A percentile compares a stretch with the other conserved stretches of the same genome.
phyloP scores from a whole-genome alignment of 345 rosid species.

The Corchorus capsularis region DNA sequence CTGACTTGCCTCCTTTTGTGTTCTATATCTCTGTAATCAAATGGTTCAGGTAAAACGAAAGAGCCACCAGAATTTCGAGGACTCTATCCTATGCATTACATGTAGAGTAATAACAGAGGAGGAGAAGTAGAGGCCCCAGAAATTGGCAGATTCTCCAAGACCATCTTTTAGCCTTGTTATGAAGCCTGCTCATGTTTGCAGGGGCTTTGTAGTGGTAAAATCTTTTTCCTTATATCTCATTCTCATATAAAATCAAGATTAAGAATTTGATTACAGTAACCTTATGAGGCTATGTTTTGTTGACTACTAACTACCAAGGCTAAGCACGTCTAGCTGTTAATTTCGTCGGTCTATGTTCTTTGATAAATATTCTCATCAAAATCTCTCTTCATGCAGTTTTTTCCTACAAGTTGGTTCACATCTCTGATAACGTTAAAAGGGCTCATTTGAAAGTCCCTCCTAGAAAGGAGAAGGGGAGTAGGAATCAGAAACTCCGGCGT shows the following conservation, averaged over 20 bases:
- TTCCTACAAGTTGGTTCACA: not conserved
- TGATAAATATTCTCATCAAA: not conserved
- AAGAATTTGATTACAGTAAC: not conserved
- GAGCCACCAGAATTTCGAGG: not conserved
- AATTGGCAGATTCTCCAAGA: not conserved
- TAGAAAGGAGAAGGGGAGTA: not conserved
- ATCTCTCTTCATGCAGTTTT: not conserved
- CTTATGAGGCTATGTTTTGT: not conserved
- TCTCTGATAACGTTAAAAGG: not conserved
- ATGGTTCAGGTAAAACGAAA: not conserved
- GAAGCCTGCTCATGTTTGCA: constrained; percentile 1
- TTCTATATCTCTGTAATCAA: not conserved
- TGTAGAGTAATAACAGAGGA: not conserved
- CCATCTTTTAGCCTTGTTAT: not conserved
- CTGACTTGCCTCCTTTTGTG: not conserved
- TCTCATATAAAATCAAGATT: not conserved
- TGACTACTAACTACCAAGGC: no score
- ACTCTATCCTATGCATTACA: no score
- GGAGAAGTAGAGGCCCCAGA: not conserved
- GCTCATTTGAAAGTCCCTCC: not conserved
- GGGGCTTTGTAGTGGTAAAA: not conserved
- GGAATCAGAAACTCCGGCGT: not conserved
- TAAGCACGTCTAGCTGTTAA: not conserved
- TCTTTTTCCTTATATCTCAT: not conserved
- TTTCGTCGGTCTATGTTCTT: not conserved